Percentiles rank a stretch among this genome's conserved stretches.
Evolutionary conservation across 306 rosid species (phyloP).

Genomic region (Vachellia collinsii): DNA sequence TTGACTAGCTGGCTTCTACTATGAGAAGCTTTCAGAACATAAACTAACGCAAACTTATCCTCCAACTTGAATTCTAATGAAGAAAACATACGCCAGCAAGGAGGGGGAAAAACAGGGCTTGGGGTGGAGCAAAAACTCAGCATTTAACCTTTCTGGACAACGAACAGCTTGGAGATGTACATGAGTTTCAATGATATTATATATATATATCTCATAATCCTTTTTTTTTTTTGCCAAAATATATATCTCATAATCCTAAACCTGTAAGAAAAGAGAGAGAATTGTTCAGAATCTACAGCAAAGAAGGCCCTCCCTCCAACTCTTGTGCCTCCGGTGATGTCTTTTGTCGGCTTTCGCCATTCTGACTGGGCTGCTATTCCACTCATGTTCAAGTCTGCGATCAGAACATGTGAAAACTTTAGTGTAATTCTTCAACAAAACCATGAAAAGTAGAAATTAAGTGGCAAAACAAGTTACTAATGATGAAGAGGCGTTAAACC

Average conservation of each 20-base stretch:
- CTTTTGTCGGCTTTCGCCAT: conserved; percentile 80
- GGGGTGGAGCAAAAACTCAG: conserved; percentile 19
- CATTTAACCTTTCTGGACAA: conserved; percentile 54
- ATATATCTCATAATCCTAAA: conserved; percentile 40
- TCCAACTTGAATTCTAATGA: neutral
- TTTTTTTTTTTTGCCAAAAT: too few relatives aligned
- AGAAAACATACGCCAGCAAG: conserved; percentile 31
- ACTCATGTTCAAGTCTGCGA: conserved; percentile 80
- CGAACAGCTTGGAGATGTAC: conserved; percentile 39
- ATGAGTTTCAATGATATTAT: conserved; percentile 31
- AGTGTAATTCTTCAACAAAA: neutral
- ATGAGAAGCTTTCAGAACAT: neutral
- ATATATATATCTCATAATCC: neutral
- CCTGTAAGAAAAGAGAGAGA: conserved; percentile 38
- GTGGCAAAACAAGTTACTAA: neutral
- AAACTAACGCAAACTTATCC: conserved; percentile 4
- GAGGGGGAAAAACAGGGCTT: conserved; percentile 1
- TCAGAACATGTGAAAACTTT: conserved; percentile 15
- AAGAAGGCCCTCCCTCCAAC: conserved; percentile 69
- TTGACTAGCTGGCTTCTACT: neutral
- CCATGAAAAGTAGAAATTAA: neutral
- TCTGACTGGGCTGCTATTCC: conserved; percentile 87
- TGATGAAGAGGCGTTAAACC: neutral
- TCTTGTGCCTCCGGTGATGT: conserved; percentile 47
- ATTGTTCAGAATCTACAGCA: conserved; percentile 86